Percentiles rank a stretch among this genome's conserved stretches.
Evolutionary conservation across 352 stramenopile genomes (phyloP).

Genomic region (Phytophthora sp.): DNA sequence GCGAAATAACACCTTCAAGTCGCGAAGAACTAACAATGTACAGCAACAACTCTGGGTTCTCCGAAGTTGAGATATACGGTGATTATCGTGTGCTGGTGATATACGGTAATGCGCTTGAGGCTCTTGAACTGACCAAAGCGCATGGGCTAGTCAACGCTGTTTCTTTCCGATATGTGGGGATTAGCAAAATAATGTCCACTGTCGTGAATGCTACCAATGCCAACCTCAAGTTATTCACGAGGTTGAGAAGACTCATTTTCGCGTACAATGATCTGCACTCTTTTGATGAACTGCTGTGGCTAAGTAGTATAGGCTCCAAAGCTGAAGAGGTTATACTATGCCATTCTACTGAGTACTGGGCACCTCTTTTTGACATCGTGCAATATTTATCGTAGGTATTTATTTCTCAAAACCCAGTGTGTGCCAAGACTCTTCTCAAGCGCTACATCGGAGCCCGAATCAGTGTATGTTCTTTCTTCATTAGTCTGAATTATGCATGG

Average conservation of each 20-base stretch:
- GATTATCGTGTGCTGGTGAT: slow-evolving; percentile 73
- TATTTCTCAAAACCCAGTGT: slow-evolving; percentile 68
- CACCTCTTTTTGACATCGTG: too few species aligned
- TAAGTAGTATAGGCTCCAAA: slow-evolving; percentile 53
- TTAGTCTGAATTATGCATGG: too few species aligned
- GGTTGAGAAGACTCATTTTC: slow-evolving; percentile 64
- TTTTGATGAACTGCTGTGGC: slow-evolving; percentile 72
- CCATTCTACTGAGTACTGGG: too few species aligned
- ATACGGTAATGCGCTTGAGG: slow-evolving; percentile 71
- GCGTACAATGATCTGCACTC: slow-evolving; percentile 68
- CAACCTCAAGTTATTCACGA: slow-evolving; percentile 69
- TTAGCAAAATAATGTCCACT: slow-evolving; percentile 47
- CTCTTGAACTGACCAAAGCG: slow-evolving; percentile 60
- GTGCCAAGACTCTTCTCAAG: slow-evolving; percentile 56
- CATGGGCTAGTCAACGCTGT: slow-evolving; percentile 65
- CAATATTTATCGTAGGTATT: too few species aligned
- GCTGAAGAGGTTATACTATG: slow-evolving; percentile 59
- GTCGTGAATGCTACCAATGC: slow-evolving; percentile 34
- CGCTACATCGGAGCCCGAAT: slow-evolving; percentile 58
- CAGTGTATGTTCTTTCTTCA: slow-evolving; percentile 50
- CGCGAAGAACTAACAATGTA: slow-evolving; percentile 55
- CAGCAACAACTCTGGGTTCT: slow-evolving; percentile 67
- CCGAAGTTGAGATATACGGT: slow-evolving; percentile 72
- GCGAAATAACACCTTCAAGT: slow-evolving; percentile 43
- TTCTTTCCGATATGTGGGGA: slow-evolving; percentile 64